Evolutionary conservation across 106 monocot genomes (phyloP).

Genomic region (Phalaenopsis equestris): DNA sequence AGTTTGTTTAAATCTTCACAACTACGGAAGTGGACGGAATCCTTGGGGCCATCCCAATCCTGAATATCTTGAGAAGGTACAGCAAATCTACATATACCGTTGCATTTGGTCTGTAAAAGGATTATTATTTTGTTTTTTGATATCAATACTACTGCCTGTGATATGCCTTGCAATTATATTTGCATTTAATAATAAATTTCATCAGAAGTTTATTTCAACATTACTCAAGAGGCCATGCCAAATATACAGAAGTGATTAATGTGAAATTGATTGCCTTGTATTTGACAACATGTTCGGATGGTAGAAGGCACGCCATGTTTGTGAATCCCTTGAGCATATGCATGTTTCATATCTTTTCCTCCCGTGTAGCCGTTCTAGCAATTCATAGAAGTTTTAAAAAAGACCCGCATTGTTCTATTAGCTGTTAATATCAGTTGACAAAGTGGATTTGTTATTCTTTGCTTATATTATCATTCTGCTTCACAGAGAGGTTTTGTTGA

Average conservation of each 20-base stretch:
- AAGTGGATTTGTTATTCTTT: not conserved
- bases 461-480: slow-evolving; percentile 1
- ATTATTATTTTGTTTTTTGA: not conserved
- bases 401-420: not conserved
- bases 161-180: not conserved
- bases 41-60: slow-evolving; percentile 87
- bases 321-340: not conserved
- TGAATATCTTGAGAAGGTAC: slow-evolving; percentile 92
- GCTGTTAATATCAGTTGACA: not conserved
- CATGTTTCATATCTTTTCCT: not conserved
- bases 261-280: not conserved
- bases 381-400: not conserved
- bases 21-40: slow-evolving; percentile 86
- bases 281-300: not conserved
- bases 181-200: not conserved
- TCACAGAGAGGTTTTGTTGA: slow-evolving; percentile 68
- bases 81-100: not conserved
- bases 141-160: not conserved
- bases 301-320: not conserved
- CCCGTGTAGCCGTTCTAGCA: not conserved
- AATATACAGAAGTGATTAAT: no score
- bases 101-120: not conserved
- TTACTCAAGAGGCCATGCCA: no score
- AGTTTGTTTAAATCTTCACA: slow-evolving; percentile 83
- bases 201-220: not conserved